Conservation (phyloP, 2,329 filamentous ascomycete genomes). For the Fusarium solani-melongenae region DNA sequence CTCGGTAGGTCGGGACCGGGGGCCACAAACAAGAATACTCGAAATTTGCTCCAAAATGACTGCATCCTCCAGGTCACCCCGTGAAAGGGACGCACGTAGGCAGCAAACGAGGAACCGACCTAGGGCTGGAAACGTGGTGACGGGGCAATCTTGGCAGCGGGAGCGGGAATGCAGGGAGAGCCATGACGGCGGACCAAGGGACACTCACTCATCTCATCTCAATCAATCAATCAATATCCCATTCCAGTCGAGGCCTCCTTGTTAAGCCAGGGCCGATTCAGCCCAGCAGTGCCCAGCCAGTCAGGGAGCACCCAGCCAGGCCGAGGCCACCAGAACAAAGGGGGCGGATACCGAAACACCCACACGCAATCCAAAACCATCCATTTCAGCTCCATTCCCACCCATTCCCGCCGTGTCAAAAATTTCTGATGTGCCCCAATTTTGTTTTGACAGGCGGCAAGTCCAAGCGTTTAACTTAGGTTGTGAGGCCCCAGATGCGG, state of each 20-base stretch:
- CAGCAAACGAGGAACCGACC: conserved; percentile 18
- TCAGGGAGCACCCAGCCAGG: conserved; percentile 11
- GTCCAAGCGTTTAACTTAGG: conserved; percentile 32
- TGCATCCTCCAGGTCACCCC: conserved; percentile 13
- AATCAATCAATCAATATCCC: conserved; percentile 22
- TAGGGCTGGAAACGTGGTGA: conserved; percentile 40
- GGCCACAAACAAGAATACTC: conserved; percentile 23
- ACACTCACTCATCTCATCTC: conserved; percentile 23
- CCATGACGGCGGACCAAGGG: conserved; percentile 23
- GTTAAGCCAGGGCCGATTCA: background rate
- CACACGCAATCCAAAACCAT: background rate
- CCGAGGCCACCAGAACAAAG: background rate
- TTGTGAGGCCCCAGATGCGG: conserved; percentile 32
- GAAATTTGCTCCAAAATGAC: conserved; percentile 9
- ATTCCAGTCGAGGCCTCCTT: conserved; percentile 21
- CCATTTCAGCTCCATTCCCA: background rate
- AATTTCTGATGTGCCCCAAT: conserved; percentile 30
- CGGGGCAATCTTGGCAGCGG: conserved; percentile 32
- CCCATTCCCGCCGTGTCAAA: conserved; percentile 36
- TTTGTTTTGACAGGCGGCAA: conserved; percentile 35
- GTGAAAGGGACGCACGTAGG: conserved; percentile 10
- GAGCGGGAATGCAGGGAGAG: conserved; percentile 40
- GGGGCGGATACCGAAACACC: background rate
- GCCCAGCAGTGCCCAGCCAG: background rate
- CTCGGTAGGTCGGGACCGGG: conserved; percentile 15